phyloP scores from a whole-genome alignment of 495 filamentous ascomycete species.

The Aspergillus affinis region DNA sequence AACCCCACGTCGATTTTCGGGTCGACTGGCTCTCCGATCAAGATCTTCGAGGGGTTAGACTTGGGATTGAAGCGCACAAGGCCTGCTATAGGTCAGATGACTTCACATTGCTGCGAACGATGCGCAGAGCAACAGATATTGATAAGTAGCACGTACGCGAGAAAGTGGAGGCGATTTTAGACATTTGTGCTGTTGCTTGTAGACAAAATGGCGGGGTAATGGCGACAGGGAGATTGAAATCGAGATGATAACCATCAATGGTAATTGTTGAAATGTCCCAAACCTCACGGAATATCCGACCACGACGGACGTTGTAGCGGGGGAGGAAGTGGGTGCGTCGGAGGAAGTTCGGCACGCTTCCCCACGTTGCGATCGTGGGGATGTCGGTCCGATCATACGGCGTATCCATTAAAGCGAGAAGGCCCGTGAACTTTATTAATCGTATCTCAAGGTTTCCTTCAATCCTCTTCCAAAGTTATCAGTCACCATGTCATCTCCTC shows the following conservation, averaged over 20 bases:
- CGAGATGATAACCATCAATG: neutral
- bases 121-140: neutral
- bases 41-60: conserved; percentile 45
- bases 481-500: conserved; percentile 44
- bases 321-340: neutral
- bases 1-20: conserved; percentile 52
- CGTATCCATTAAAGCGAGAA: neutral
- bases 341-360: neutral
- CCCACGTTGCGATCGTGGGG: neutral
- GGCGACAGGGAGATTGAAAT: neutral
- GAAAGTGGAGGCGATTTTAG: conserved; percentile 44
- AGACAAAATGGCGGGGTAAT: neutral
- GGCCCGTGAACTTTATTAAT: conserved; percentile 23
- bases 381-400: neutral
- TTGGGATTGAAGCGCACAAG: conserved; percentile 61
- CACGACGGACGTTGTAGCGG: neutral
- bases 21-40: conserved; percentile 59
- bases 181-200: conserved; percentile 24
- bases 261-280: neutral
- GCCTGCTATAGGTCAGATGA: conserved; percentile 37
- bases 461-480: conserved; percentile 1
- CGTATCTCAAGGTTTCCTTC: conserved; percentile 13
- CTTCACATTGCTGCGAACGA: neutral
- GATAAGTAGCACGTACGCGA: conserved; percentile 35
- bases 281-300: neutral